Base-by-base conservation (phyloP, 176 grass and related monocot genomes). In the Bromus sterilis region DNA sequence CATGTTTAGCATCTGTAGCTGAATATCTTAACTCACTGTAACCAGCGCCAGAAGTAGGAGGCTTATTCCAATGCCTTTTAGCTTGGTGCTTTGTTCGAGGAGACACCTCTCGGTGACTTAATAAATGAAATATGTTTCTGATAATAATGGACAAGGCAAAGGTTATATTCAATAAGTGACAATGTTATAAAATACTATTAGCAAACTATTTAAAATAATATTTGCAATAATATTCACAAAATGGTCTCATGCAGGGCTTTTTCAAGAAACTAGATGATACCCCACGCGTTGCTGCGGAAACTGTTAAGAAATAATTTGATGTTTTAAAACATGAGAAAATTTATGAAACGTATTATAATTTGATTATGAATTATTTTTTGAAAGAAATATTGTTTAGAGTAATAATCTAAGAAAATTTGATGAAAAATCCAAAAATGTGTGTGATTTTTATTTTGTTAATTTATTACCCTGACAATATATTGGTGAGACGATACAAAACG, bases 51-150 rank as follows among this genome's bases (percentile, higher is more conserved):
- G 63, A 66, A 63, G 71, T 84, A 44, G 42, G 60, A 83, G 60
- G 61, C 49, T 65, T 80, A 66, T 80, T 80, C 93, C 93, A 93
- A 36, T 93, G 86, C 75, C 64, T 89, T 89, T 89, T 99, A 75
- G 84, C 90, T 78, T 90, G 84, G 56, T 90, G 85, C 49, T 96
- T 99, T 75, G 84, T 86, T 84, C 65, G 84, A 85, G 97, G 97
- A 44, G 89, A 93, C 31, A 95, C 80, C 78, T 99, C 97, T 69
- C 97, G 90, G 60, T 87, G 83, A 84, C 78, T 72, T 90, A 99
- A 93, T 74, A 99, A 61, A 88, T 82, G 89, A 82, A 82, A 88
- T 66, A 99, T 88, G 87, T 99, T 99, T 83, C 87, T 99, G 84
- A 53, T 34, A 34, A 83, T 57, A 58, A 65, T 39, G 13, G 13